These are phyloP conservation scores for Cladochytrium replicatum DNA, from an alignment of 192 early-diverging fungal species.

Conservation along the genomic window DNA sequence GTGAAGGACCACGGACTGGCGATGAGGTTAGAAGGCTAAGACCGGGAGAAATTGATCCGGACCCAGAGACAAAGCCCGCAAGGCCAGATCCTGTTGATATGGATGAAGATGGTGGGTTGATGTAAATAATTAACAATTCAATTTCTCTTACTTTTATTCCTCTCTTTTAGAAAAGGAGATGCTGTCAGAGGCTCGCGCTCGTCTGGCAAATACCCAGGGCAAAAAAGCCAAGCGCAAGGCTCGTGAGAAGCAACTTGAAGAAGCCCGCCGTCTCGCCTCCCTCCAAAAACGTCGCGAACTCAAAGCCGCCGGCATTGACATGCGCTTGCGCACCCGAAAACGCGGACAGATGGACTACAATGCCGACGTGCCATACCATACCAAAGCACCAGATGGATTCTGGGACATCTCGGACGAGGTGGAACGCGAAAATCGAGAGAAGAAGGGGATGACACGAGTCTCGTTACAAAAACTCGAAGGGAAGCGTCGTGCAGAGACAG, in stretches of 20 bases:
- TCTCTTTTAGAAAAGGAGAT: constrained; percentile 83
- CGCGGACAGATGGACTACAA: constrained; percentile 80
- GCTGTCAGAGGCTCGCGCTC: constrained; percentile 93
- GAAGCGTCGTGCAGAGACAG: constrained; percentile 71
- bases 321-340: constrained; percentile 40
- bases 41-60: constrained; percentile 95
- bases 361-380: constrained; percentile 92
- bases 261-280: constrained; percentile 77
- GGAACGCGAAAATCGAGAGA: constrained; percentile 46
- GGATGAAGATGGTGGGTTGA: constrained; percentile 71
- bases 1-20: constrained; percentile 66
- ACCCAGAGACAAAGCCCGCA: constrained; percentile 94
- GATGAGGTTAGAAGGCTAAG: constrained; percentile 78
- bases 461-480: constrained; percentile 75
- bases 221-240: constrained; percentile 99
- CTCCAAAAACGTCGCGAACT: constrained; percentile 93
- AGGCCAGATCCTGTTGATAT: constrained; percentile 97
- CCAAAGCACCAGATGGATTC: constrained; percentile 77
- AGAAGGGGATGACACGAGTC: constrained; percentile 51
- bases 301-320: constrained; percentile 94
- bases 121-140: constrained; percentile 3
- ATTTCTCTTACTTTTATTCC: not conserved
- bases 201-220: constrained; percentile 98
- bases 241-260: constrained; percentile 92
- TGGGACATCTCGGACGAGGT: constrained; percentile 86